These are phyloP conservation scores for Aquanectria penicillioides DNA, from an alignment of 2,329 filamentous ascomycete species.

Conservation along the genomic window DNA sequence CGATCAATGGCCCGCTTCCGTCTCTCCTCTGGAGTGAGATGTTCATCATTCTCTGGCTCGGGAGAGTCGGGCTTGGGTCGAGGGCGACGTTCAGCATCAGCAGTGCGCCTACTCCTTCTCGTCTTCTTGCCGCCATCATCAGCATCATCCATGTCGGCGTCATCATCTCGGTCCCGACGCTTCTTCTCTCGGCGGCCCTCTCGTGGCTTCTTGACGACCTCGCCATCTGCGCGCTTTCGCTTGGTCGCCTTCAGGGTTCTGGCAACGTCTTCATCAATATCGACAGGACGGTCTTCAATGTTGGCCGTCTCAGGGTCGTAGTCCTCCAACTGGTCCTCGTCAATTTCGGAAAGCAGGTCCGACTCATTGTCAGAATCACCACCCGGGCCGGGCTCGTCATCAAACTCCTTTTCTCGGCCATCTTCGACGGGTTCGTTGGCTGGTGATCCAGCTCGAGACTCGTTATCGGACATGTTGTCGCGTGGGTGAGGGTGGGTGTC, in stretches of 20 bases:
- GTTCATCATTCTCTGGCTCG: conserved; percentile 78
- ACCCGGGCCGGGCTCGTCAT: conserved; percentile 43
- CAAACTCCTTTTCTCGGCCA: conserved; percentile 51
- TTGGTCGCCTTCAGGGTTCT: conserved; percentile 72
- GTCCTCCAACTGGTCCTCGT: conserved; percentile 75
- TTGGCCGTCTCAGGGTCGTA: conserved; percentile 73
- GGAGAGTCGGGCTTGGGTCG: conserved; percentile 56
- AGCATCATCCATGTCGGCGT: conserved; percentile 59
- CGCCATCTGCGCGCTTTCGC: conserved; percentile 72
- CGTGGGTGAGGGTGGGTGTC: conserved; percentile 1
- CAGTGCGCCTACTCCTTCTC: conserved; percentile 59
- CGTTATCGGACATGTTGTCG: conserved; percentile 57
- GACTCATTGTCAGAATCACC: conserved; percentile 65
- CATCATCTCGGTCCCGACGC: conserved; percentile 59
- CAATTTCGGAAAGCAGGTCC: conserved; percentile 72
- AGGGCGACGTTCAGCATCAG: conserved; percentile 59
- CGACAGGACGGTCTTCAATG: conserved; percentile 71
- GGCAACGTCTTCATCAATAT: conserved; percentile 73
- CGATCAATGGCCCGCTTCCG: conserved; percentile 85
- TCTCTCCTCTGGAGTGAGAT: conserved; percentile 84
- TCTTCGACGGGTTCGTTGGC: conserved; percentile 51
- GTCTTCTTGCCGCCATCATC: conserved; percentile 55
- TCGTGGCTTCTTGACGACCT: conserved; percentile 76
- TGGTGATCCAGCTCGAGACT: conserved; percentile 53
- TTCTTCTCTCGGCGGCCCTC: conserved; percentile 78